A percentile compares a stretch with the other conserved stretches of the same genome.
Evolutionary conservation across 768 basidiomycete species (phyloP).

Genomic region (Paxillus ammoniavirescens): DNA sequence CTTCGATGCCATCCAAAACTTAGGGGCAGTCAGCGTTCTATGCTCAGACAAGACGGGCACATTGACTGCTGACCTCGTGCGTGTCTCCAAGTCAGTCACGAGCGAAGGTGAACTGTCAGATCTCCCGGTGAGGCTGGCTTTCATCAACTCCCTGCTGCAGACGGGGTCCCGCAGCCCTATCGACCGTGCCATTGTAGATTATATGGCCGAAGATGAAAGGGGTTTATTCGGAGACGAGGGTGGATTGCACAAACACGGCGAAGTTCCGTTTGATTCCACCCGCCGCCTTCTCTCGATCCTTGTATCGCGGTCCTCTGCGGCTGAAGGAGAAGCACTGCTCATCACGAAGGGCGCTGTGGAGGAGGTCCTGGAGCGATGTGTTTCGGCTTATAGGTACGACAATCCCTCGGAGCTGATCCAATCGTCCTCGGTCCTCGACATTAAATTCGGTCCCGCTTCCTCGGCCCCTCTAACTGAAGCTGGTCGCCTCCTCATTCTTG

Average conservation of each 20-base stretch:
- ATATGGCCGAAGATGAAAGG: constrained; percentile 15
- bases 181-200: constrained; percentile 33
- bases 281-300: constrained; percentile 36
- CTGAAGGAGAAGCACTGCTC: constrained; percentile 20
- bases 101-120: constrained; percentile 19
- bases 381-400: constrained; percentile 17
- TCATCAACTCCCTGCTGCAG: constrained; percentile 32
- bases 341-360: constrained; percentile 33
- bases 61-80: constrained; percentile 40
- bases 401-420: constrained; percentile 8
- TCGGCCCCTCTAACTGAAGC: constrained; percentile 14
- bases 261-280: constrained; percentile 36
- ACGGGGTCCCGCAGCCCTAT: constrained; percentile 37
- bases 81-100: constrained; percentile 33
- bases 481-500: constrained; percentile 22
- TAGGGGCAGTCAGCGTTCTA: constrained; percentile 51
- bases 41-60: constrained; percentile 73
- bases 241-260: constrained; percentile 30
- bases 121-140: constrained; percentile 28
- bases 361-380: constrained; percentile 32
- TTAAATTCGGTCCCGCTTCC: constrained; percentile 19
- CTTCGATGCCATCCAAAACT: constrained; percentile 61
- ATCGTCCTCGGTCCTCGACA: background rate
- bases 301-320: constrained; percentile 22
- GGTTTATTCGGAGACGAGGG: constrained; percentile 7